phyloP scores from a whole-genome alignment of 495 filamentous ascomycete species.

The Penicillium maclennaniae region DNA sequence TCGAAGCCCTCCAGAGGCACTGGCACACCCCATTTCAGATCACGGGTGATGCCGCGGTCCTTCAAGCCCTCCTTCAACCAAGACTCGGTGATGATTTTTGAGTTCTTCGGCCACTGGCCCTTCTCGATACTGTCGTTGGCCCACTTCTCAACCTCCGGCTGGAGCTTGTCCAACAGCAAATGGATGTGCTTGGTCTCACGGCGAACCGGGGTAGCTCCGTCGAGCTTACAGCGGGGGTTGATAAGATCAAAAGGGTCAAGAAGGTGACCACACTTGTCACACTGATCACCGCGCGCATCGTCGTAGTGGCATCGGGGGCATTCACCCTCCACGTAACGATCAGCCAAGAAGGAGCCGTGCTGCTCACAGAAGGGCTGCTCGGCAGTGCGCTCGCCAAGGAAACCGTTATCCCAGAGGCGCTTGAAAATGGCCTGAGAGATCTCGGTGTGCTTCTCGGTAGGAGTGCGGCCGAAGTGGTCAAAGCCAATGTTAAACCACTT shows the following conservation, averaged over 20 bases:
- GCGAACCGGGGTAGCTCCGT: constrained; percentile 70
- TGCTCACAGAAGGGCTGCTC: constrained; percentile 82
- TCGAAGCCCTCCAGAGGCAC: constrained; percentile 63
- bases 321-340: constrained; percentile 89
- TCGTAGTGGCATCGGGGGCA: constrained; percentile 77
- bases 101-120: constrained; percentile 76
- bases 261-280: constrained; percentile 79
- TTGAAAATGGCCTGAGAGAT: constrained; percentile 84
- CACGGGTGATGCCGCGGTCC: constrained; percentile 83
- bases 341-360: constrained; percentile 82
- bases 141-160: constrained; percentile 71
- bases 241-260: constrained; percentile 69
- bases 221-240: constrained; percentile 69
- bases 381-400: constrained; percentile 70
- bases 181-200: constrained; percentile 72
- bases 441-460: constrained; percentile 75
- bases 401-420: constrained; percentile 74
- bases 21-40: constrained; percentile 84
- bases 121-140: constrained; percentile 53
- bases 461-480: constrained; percentile 81
- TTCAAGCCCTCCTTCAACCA: constrained; percentile 83
- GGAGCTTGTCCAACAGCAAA: constrained; percentile 73
- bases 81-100: constrained; percentile 62
- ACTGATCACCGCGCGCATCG: constrained; percentile 82
- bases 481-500: constrained; percentile 85